phyloP scores from a whole-genome alignment of 352 stramenopile genomes.

The Globisporangium viniferum region DNA sequence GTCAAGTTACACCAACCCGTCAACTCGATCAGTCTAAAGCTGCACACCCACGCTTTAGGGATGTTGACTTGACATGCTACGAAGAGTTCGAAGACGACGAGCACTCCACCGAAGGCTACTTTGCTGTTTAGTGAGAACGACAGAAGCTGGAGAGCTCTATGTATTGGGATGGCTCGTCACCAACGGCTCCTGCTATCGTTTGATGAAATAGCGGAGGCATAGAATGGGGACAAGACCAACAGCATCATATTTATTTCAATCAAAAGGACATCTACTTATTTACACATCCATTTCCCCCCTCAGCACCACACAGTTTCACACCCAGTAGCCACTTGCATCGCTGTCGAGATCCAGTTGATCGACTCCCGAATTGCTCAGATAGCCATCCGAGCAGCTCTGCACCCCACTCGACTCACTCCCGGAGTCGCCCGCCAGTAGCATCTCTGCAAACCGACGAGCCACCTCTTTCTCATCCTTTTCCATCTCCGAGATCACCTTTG shows the following conservation, averaged over 20 bases:
- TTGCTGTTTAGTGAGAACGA: background rate
- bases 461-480: constrained; percentile 46
- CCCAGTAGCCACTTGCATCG: constrained; percentile 22
- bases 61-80: constrained; percentile 29
- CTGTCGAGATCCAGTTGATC: constrained; percentile 30
- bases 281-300: background rate
- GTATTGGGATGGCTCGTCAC: too few species aligned
- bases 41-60: background rate
- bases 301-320: constrained; percentile 5
- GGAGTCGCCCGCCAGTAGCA: constrained; percentile 15
- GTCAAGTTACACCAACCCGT: background rate
- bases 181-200: background rate
- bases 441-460: constrained; percentile 27
- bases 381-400: constrained; percentile 50
- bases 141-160: too few species aligned
- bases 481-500: constrained; percentile 34
- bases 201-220: background rate
- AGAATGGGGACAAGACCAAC: background rate
- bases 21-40: background rate
- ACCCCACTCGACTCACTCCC: constrained; percentile 54
- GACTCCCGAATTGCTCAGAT: constrained; percentile 38
- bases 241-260: constrained; percentile 13
- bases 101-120: constrained; percentile 7
- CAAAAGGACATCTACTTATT: constrained; percentile 6
- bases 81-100: constrained; percentile 23